phyloP scores from a whole-genome alignment of 176 grass and related monocot species.

The Rhynchospora pubera region DNA sequence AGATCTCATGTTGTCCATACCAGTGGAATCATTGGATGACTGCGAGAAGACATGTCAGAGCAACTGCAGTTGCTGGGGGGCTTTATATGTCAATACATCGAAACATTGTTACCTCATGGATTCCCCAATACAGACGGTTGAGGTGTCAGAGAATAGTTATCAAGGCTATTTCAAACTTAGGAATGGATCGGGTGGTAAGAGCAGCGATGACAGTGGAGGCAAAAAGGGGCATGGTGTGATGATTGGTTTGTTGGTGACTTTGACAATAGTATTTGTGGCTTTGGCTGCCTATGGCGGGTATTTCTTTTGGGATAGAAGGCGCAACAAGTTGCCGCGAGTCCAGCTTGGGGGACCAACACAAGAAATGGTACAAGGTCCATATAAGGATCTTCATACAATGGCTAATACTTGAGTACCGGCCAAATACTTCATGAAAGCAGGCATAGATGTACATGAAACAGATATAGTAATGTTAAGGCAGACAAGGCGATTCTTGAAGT shows the following conservation, averaged over 20 bases:
- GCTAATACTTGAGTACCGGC: background rate
- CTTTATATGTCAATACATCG: background rate
- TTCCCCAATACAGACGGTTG: constrained; percentile 17
- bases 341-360: constrained; percentile 6
- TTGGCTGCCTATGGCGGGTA: constrained; percentile 10
- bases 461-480: background rate
- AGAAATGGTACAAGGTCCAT: background rate
- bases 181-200: background rate
- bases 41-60: constrained; percentile 9
- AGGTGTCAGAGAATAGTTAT: background rate
- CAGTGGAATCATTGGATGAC: constrained; percentile 10
- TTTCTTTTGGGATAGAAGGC: background rate
- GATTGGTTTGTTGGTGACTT: background rate
- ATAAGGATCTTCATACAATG: background rate
- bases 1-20: background rate
- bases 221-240: background rate
- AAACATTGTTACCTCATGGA: constrained; percentile 18
- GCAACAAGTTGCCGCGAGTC: background rate
- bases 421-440: background rate
- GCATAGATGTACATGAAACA: constrained; percentile 3
- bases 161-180: constrained; percentile 24
- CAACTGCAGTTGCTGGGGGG: constrained; percentile 23
- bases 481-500: background rate
- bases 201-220: background rate
- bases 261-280: background rate